Evolutionary conservation across 2,329 filamentous ascomycete genomes (phyloP).

Genomic region (Hymenotorrendiella dingleyae): DNA sequence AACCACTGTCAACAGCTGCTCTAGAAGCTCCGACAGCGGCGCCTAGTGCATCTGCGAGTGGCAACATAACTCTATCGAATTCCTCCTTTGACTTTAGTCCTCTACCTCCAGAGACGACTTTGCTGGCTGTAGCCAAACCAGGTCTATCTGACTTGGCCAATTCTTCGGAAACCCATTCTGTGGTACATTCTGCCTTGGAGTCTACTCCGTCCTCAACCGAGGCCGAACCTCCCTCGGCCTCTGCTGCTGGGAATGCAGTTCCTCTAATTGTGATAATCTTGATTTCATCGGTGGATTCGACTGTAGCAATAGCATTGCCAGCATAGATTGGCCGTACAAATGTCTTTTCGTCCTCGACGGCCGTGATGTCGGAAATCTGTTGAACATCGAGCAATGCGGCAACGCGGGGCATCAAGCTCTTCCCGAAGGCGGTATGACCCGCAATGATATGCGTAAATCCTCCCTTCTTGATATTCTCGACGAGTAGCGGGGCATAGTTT

Average conservation of each 20-base stretch:
- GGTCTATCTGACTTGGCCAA: constrained; percentile 90
- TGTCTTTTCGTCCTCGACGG: constrained; percentile 82
- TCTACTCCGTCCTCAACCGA: constrained; percentile 76
- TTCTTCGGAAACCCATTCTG: constrained; percentile 92
- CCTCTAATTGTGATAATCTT: constrained; percentile 92
- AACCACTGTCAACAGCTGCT: constrained; percentile 93
- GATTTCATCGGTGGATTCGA: constrained; percentile 78
- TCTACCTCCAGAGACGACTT: constrained; percentile 88
- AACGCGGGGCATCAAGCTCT: constrained; percentile 86
- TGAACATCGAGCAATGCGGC: constrained; percentile 88
- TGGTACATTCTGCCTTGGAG: constrained; percentile 65
- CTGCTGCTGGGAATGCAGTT: constrained; percentile 78
- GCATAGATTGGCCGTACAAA: constrained; percentile 97
- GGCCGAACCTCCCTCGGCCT: constrained; percentile 66
- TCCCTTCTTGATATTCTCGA: constrained; percentile 95
- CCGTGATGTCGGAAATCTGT: constrained; percentile 88
- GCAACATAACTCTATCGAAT: constrained; percentile 87
- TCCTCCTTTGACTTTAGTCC: constrained; percentile 97
- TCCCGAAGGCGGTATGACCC: constrained; percentile 92
- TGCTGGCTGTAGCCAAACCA: constrained; percentile 81
- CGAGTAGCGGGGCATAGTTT: constrained; percentile 86
- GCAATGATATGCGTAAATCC: constrained; percentile 89
- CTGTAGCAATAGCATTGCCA: constrained; percentile 93
- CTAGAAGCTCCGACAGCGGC: constrained; percentile 95
- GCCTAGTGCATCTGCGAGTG: constrained; percentile 84